Conservation (phyloP, 257 asterid species). For the Plantago major region DNA sequence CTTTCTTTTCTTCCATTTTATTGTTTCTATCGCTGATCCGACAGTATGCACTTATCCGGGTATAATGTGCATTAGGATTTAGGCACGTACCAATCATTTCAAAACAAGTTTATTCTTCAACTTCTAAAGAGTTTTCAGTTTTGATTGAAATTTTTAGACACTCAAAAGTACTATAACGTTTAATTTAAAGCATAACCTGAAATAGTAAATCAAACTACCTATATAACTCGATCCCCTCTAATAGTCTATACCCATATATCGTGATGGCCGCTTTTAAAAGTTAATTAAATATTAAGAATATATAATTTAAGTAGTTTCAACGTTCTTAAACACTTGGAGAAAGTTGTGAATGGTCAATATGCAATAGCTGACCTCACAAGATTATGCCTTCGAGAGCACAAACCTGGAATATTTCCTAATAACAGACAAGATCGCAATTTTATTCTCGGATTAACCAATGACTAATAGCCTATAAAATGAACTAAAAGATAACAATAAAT, state of each 20-base stretch:
- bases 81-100: neutral
- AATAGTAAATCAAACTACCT: no score
- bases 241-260: neutral
- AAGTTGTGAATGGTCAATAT: slow-evolving; percentile 11
- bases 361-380: neutral
- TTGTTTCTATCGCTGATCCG: neutral
- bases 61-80: no score
- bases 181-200: no score
- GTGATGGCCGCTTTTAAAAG: no score
- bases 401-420: slow-evolving; percentile 29
- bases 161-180: no score
- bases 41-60: neutral
- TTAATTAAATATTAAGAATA: no score
- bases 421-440: slow-evolving; percentile 15
- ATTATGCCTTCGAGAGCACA: slow-evolving; percentile 22
- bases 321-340: neutral
- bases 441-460: slow-evolving; percentile 33
- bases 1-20: neutral
- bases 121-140: no score
- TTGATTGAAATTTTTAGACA: no score
- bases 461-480: neutral
- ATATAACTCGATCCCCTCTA: no score
- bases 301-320: no score
- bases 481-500: neutral
- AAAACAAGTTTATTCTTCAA: neutral